Conservation (phyloP, 495 filamentous ascomycete species). For the Pyronema domesticum region DNA sequence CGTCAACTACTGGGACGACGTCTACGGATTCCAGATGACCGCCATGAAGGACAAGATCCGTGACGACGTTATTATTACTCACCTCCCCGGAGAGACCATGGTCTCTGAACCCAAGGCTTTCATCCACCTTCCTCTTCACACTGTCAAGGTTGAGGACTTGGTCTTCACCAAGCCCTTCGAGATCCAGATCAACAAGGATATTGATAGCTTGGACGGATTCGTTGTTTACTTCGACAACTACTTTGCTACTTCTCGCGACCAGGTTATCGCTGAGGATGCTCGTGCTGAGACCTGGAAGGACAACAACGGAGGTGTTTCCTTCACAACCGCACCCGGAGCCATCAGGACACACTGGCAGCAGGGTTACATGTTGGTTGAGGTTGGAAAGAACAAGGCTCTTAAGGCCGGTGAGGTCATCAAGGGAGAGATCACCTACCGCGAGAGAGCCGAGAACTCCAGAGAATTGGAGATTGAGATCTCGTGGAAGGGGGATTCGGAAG, state of each 20-base stretch:
- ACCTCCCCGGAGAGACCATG: constrained; percentile 52
- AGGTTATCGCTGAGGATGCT: constrained; percentile 32
- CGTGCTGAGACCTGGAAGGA: constrained; percentile 26
- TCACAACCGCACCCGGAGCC: constrained; percentile 28
- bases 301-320: constrained; percentile 24
- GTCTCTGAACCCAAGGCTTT: constrained; percentile 54
- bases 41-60: constrained; percentile 54
- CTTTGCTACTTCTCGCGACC: constrained; percentile 85
- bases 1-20: constrained; percentile 59
- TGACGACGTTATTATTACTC: constrained; percentile 54
- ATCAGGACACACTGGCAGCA: constrained; percentile 30
- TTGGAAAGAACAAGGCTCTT: constrained; percentile 15
- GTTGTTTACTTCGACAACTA: constrained; percentile 99
- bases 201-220: constrained; percentile 81
- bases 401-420: constrained; percentile 18
- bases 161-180: constrained; percentile 46
- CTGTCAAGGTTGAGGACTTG: constrained; percentile 43
- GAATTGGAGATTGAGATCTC: constrained; percentile 24
- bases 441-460: constrained; percentile 21
- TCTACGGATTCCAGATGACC: constrained; percentile 62
- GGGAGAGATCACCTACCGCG: constrained; percentile 25
- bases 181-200: constrained; percentile 34
- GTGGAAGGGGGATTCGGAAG: constrained; percentile 14
- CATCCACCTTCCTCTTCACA: constrained; percentile 57
- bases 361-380: constrained; percentile 26